Conservation (phyloP, 257 asterid genomes). For the Avicennia marina region DNA sequence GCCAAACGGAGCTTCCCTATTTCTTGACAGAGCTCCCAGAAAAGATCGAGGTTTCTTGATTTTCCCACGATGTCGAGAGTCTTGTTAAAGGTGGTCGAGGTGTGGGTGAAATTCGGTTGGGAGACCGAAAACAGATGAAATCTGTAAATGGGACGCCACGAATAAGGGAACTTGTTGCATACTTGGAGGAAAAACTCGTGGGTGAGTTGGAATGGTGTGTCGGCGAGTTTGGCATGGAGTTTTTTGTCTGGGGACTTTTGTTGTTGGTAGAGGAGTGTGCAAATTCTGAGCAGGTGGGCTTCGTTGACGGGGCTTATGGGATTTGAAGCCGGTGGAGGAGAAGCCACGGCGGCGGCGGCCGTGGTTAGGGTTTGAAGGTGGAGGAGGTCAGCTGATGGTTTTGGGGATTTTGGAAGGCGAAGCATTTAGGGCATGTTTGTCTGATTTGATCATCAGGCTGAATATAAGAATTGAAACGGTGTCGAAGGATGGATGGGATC, state of each 20-base stretch:
- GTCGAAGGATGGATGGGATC: too few relatives aligned
- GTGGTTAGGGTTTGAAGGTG: slow-evolving; percentile 30
- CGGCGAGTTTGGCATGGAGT: slow-evolving; percentile 52
- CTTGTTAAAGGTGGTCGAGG: slow-evolving; percentile 68
- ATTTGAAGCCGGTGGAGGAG: slow-evolving; percentile 12
- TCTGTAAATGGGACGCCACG: slow-evolving; percentile 85
- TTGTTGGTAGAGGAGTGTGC: slow-evolving; percentile 90
- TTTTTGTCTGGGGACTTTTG: slow-evolving; percentile 52
- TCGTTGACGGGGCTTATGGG: slow-evolving; percentile 42
- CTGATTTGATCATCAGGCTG: too few relatives aligned
- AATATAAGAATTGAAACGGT: neutral
- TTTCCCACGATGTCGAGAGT: slow-evolving; percentile 74
- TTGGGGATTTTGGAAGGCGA: slow-evolving; percentile 17
- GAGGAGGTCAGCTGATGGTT: neutral
- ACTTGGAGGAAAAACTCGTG: slow-evolving; percentile 89
- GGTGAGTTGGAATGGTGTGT: slow-evolving; percentile 46
- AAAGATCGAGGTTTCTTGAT: slow-evolving; percentile 73
- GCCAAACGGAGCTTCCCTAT: slow-evolving; percentile 51
- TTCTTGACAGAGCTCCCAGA: slow-evolving; percentile 69
- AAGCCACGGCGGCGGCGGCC: slow-evolving; percentile 12
- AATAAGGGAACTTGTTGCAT: slow-evolving; percentile 74
- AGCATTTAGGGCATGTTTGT: slow-evolving; percentile 22
- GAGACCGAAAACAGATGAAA: slow-evolving; percentile 52
- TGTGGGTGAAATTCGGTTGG: slow-evolving; percentile 56
- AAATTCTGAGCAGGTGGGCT: slow-evolving; percentile 66